Base-by-base conservation (phyloP, 306 rosid species). In the Pyrus betulifolia region DNA sequence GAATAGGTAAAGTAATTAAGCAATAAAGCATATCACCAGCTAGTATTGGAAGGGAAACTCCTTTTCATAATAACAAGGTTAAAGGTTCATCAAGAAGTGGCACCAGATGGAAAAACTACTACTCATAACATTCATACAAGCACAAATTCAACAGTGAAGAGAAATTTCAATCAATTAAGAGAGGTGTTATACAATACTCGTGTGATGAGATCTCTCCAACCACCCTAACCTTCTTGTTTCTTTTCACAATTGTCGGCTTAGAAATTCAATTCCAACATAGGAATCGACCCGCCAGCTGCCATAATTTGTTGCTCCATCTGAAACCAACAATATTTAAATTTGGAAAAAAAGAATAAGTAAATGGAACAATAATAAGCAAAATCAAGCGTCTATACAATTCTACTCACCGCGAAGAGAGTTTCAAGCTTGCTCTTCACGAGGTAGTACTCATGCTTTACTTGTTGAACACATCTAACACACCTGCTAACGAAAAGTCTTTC, bases 211-310 rank as follows among this genome's bases (percentile, higher is more conserved):
- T 78, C 87, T 88, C 83, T 86, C 85, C 88, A 77, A 78, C 78
- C 77, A 67, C 70, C 86, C 85, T 60, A 51, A 72, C 28, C 40
- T 77, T 45, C 79, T 82, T 67, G 31, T 67, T 49, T 31, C 63
- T 76, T 44, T 61, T 70, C 49, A 23, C 58, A 54, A 72, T 73
- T 63, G 79, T 30, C 60, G 66, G 59, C 65, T 85, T 64, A 89
- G 83, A 84, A 86, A 74, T 88, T 54, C 72, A 82, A 79, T 77
- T 92, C 93, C 76, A 75, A 49, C 81, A 78, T 70, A 28, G 98
- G 98, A 76, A 96, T 87, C 75, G 97, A 87, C 70, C 99, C 99
- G 61, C 99, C 99, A 74, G 97, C 99, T 73, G 89, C 89, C 79
- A 89, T 84, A 80, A 96, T 93, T 82, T 90, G 98, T 69, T 88